Evolutionary conservation across 1,284 basidiomycete genomes (phyloP).

Genomic region (Vanrija pseudolonga): DNA sequence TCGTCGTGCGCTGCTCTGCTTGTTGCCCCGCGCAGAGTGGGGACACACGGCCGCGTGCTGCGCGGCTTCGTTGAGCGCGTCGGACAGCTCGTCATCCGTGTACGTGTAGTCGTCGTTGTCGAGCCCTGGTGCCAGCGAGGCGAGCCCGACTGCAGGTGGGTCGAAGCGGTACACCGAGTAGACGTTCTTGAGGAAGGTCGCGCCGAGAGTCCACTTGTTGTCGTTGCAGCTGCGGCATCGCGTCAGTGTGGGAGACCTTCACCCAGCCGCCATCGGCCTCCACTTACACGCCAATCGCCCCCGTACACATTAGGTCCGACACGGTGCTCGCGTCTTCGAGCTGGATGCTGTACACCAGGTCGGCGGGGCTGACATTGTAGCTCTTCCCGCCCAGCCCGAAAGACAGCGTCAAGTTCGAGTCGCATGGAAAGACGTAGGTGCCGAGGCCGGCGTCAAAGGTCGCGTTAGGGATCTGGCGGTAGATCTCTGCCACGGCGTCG

Average conservation of each 20-base stretch:
- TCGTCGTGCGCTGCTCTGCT: too few relatives aligned
- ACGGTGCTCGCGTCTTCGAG: neutral
- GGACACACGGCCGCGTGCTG: too few relatives aligned
- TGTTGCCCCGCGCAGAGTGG: too few relatives aligned
- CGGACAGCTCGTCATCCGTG: neutral
- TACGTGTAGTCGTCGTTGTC: neutral
- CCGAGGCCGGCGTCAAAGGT: too few relatives aligned
- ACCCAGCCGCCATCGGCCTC: too few relatives aligned
- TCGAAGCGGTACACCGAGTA: constrained; percentile 52
- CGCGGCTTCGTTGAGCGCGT: too few relatives aligned
- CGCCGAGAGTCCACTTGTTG: constrained; percentile 54
- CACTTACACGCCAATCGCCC: too few relatives aligned
- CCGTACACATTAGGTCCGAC: too few relatives aligned
- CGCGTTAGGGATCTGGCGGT: constrained; percentile 19
- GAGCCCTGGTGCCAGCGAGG: constrained; percentile 10
- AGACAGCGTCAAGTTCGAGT: neutral
- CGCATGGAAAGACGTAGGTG: too few relatives aligned
- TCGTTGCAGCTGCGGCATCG: neutral
- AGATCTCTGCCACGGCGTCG: constrained; percentile 17
- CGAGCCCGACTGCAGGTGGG: constrained; percentile 51
- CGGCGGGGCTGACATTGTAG: constrained; percentile 1
- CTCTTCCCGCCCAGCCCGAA: constrained; percentile 3
- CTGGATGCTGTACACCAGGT: constrained; percentile 1
- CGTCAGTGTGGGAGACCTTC: too few relatives aligned
- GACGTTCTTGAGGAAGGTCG: constrained; percentile 77